Base-by-base conservation (phyloP, 352 stramenopile genomes). In the Phytophthora sojae region DNA sequence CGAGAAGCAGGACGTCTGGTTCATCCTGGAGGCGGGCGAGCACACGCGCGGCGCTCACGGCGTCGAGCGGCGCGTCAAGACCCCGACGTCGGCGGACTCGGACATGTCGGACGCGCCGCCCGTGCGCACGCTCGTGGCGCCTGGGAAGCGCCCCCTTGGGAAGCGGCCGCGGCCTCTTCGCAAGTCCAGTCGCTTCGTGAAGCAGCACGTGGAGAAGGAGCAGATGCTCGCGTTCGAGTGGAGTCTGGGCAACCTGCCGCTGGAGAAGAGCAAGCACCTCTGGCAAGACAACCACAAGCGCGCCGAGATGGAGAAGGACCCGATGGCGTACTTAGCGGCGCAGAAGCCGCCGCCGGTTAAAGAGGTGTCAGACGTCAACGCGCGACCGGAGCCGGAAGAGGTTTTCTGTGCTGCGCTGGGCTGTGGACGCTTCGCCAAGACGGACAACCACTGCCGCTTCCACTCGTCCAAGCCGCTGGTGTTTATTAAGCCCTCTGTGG, bases 401-500 rank as follows among this genome's bases (percentile, higher is more conserved):
- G 72, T 89, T 32, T 89, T 91, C 37, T 94, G 87, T 54, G 57
- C 35, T 12, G 59, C 59, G 3, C 54, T 54, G 1, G 78, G 70
- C 19, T 94, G 87, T 56, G 69, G 29, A 60, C 78, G 79, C 23
- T 94, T 78, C 37, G 87, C 87, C 30, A 94, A 94, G 66, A 87
- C 78, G 4, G 82, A 80, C 39, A 75, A 85, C 32, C 71, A 57
- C 45, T 94, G 87, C 68, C 82, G 69, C 54, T 94, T 93, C 62
- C 86, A 94, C 64, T 82, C 84, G 21, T 37, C 59, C 0, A 42
- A 51, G 29, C 66, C 66, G 57, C 61, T 81, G 3, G 57, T 71
- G 61, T 82, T 77, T 61, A 42, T 70, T 32, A 65, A 60, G 14
- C 35, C 55, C 9, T n/a, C 26, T 8, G n/a, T 35, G 2, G 25